A percentile compares a stretch with the other conserved stretches of the same genome.
Evolutionary conservation across 148 eudicot genomes (phyloP).

Genomic region (Linanthus parryae): DNA sequence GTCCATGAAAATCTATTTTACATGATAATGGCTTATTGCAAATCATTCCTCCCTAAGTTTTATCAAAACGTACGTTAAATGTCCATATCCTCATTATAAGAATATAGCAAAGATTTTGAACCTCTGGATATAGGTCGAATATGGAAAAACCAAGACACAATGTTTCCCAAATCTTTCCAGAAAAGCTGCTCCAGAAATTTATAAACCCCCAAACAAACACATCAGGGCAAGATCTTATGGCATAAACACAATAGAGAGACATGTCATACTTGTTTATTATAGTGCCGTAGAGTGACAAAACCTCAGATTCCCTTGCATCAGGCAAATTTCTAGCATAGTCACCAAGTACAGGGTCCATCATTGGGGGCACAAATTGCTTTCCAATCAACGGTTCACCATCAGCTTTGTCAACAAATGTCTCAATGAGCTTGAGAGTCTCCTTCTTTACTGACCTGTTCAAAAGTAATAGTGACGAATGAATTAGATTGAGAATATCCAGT

Average conservation of each 20-base stretch:
- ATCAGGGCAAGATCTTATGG: too few species aligned
- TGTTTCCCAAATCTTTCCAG: too few species aligned
- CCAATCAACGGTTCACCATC: slow-evolving; percentile 96
- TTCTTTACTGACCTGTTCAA: slow-evolving; percentile 84
- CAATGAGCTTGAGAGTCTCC: slow-evolving; percentile 93
- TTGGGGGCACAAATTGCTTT: slow-evolving; percentile 96
- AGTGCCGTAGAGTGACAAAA: slow-evolving; percentile 89
- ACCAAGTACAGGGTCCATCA: slow-evolving; percentile 99
- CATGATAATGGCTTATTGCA: too few species aligned
- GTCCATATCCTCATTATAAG: too few species aligned
- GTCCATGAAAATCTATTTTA: too few species aligned
- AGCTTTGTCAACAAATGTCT: slow-evolving; percentile 96
- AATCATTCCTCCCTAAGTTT: too few species aligned
- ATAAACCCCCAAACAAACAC: too few species aligned
- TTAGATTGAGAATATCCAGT: slow-evolving; percentile 2
- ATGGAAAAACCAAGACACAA: too few species aligned
- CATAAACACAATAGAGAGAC: not conserved
- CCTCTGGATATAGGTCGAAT: too few species aligned
- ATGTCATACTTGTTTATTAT: slow-evolving; percentile 84
- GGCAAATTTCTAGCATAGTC: slow-evolving; percentile 97
- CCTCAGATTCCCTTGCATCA: slow-evolving; percentile 99
- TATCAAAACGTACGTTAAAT: too few species aligned
- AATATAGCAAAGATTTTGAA: too few species aligned
- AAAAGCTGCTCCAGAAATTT: too few species aligned
- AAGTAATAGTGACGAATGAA: slow-evolving; percentile 4